Conservation (phyloP, 2,329 filamentous ascomycete species). For the Fusarium sp. region DNA sequence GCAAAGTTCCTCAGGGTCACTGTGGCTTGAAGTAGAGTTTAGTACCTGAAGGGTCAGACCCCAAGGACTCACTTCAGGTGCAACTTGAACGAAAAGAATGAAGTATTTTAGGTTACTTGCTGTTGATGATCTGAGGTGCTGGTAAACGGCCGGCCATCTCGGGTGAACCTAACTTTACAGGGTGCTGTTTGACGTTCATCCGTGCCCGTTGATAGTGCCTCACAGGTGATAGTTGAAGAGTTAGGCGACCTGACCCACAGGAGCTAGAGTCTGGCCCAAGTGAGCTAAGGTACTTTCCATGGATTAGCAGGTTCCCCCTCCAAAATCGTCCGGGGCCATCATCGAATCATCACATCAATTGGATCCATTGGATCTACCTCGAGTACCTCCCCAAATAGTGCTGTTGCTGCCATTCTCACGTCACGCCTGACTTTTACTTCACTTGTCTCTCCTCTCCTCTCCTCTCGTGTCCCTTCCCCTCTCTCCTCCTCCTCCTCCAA, state of each 20-base stretch:
- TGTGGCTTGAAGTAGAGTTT: conserved; percentile 38
- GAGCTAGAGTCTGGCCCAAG: conserved; percentile 25
- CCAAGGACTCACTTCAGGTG: neutral
- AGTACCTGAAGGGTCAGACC: conserved; percentile 28
- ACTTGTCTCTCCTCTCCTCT: conserved; percentile 3
- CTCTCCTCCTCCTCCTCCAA: neutral
- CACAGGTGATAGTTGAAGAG: neutral
- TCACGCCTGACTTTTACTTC: conserved; percentile 23
- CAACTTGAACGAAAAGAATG: neutral
- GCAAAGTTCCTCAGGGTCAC: conserved; percentile 25
- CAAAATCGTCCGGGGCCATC: conserved; percentile 28
- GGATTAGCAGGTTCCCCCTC: conserved; percentile 32
- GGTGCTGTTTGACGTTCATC: conserved; percentile 25
- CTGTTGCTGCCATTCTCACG: conserved; percentile 17
- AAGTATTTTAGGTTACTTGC: neutral
- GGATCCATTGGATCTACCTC: conserved; percentile 5
- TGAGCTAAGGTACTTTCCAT: conserved; percentile 14
- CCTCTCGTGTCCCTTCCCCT: neutral
- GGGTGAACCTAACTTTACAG: conserved; percentile 23
- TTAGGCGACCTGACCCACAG: conserved; percentile 27
- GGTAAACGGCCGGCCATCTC: conserved; percentile 4
- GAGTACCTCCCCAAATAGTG: neutral
- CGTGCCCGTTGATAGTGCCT: conserved; percentile 17
- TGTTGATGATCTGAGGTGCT: neutral
- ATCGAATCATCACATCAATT: conserved; percentile 44